Percentiles rank a stretch among this genome's conserved stretches.
These are phyloP conservation scores for Coelastrella sp. DNA, from an alignment of 139 green algal genomes.

Conservation along the genomic window DNA sequence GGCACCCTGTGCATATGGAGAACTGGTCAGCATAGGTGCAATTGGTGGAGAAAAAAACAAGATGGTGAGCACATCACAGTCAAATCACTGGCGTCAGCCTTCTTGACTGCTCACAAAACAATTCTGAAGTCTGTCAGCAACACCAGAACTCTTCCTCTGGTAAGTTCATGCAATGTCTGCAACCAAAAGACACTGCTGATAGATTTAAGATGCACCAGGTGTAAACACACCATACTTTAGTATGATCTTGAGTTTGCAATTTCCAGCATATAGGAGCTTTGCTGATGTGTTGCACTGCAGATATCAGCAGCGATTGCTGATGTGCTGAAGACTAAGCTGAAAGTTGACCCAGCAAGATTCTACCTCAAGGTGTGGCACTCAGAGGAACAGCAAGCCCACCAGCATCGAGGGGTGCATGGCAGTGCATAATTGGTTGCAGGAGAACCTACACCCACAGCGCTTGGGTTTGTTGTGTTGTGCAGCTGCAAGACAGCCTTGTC, in stretches of 20 bases:
- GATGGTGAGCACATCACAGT: background rate
- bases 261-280: too few relatives aligned
- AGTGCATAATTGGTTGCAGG: too few relatives aligned
- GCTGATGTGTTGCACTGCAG: conserved; percentile 10
- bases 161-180: background rate
- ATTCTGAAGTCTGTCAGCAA: background rate
- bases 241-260: background rate
- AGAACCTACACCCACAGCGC: too few relatives aligned
- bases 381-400: too few relatives aligned
- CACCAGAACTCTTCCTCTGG: background rate
- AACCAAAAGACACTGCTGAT: background rate
- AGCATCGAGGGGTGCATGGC: background rate
- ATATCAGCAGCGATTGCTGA: conserved; percentile 58
- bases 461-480: too few relatives aligned
- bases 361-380: conserved; percentile 62
- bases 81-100: background rate
- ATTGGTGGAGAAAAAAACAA: conserved; percentile 76
- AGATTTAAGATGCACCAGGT: too few relatives aligned
- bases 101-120: background rate
- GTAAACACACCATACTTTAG: background rate
- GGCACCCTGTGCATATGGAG: conserved; percentile 68
- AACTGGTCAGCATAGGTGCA: conserved; percentile 65
- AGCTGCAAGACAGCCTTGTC: too few relatives aligned
- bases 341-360: conserved; percentile 53
- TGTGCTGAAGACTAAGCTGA: conserved; percentile 61